phyloP scores from a whole-genome alignment of 1,284 basidiomycete genomes.

The Vanrija humicola region DNA sequence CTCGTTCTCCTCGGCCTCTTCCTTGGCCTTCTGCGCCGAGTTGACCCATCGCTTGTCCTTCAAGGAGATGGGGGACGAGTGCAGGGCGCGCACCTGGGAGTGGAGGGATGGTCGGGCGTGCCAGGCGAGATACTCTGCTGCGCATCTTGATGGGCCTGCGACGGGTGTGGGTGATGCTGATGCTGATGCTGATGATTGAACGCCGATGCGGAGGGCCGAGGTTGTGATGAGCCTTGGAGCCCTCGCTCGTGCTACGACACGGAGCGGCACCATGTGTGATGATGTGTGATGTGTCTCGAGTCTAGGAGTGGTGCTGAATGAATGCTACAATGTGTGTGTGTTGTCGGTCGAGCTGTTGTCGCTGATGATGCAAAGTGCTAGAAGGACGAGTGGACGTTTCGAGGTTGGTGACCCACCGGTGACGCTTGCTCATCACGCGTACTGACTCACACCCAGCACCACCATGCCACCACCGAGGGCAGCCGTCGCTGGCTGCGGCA shows the following conservation, averaged over 20 bases:
- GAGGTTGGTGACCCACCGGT: not conserved
- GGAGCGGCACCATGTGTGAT: constrained; percentile 26
- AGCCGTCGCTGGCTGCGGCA: no score
- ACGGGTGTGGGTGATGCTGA: not conserved
- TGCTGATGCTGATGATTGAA: not conserved
- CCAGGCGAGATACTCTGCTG: constrained; percentile 3
- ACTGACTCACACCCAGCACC: no score
- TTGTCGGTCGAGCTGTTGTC: not conserved
- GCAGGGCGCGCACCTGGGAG: constrained; percentile 12
- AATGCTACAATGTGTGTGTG: not conserved
- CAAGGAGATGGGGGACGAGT: constrained; percentile 20
- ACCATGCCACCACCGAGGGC: no score
- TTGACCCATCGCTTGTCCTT: constrained; percentile 47
- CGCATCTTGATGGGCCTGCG: constrained; percentile 23
- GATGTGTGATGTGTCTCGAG: not conserved
- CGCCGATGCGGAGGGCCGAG: constrained; percentile 7
- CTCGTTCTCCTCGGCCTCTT: constrained; percentile 12
- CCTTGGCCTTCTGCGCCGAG: constrained; percentile 19
- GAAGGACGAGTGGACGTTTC: not conserved
- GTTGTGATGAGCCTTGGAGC: constrained; percentile 7
- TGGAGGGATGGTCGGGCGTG: not conserved
- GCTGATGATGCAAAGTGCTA: not conserved
- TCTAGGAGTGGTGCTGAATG: not conserved
- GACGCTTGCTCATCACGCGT: constrained; percentile 2
- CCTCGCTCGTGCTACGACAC: constrained; percentile 17